A percentile compares a stretch with the other conserved stretches of the same genome.
These are phyloP conservation scores for Mortierella claussenii DNA, from an alignment of 192 early-diverging fungal species.

Conservation along the genomic window DNA sequence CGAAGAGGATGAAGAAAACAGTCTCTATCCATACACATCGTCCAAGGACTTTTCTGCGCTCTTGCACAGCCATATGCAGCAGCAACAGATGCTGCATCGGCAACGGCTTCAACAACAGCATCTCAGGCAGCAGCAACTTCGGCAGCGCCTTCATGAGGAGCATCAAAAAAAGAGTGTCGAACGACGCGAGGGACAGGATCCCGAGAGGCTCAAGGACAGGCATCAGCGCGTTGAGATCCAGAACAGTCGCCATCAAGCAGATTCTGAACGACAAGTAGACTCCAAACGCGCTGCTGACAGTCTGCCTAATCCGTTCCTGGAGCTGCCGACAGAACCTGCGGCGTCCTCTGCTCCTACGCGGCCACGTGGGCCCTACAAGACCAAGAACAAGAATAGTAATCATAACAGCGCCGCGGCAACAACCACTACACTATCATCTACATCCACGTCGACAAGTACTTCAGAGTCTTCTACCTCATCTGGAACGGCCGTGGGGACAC, in stretches of 20 bases:
- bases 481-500: background rate
- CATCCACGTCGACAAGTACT: background rate
- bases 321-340: background rate
- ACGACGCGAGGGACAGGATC: background rate
- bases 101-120: conserved; percentile 16
- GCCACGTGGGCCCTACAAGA: conserved; percentile 1
- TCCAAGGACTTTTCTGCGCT: conserved; percentile 7
- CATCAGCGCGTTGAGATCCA: background rate
- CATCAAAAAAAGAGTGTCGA: conserved; percentile 1
- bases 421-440: background rate
- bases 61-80: conserved; percentile 1
- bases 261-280: background rate
- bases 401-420: background rate
- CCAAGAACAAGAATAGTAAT: background rate
- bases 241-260: background rate
- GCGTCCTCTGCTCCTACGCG: background rate
- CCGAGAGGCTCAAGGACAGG: background rate
- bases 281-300: background rate
- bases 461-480: background rate
- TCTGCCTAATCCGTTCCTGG: background rate
- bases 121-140: conserved; percentile 6
- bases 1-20: no score
- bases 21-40: conserved; percentile 1
- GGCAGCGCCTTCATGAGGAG: background rate
- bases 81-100: conserved; percentile 10